Evolutionary conservation across 768 basidiomycete species (phyloP).

Genomic region (Termitomyces sp.): DNA sequence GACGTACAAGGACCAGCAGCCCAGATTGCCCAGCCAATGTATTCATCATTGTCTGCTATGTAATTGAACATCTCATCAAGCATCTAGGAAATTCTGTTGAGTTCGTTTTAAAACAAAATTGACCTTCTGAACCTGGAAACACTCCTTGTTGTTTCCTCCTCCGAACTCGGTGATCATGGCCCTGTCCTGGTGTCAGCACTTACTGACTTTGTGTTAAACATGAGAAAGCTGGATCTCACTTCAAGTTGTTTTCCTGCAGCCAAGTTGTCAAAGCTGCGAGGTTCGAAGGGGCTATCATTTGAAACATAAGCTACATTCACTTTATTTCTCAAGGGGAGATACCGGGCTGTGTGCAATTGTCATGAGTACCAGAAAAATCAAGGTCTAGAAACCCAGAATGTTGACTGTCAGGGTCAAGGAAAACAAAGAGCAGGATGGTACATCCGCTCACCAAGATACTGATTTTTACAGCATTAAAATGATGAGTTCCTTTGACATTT

Average conservation of each 20-base stretch:
- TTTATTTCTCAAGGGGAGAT: neutral
- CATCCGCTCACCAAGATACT: conserved; percentile 5
- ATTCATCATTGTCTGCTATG: conserved; percentile 34
- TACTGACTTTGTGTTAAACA: too few species aligned
- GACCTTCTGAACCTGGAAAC: conserved; percentile 25
- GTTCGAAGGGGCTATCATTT: conserved; percentile 27
- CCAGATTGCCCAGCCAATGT: conserved; percentile 44
- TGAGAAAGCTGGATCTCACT: conserved; percentile 17
- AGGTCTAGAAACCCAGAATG: conserved; percentile 19
- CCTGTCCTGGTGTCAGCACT: conserved; percentile 16
- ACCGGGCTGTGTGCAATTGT: conserved; percentile 37
- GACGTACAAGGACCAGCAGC: conserved; percentile 39
- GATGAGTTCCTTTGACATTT: neutral
- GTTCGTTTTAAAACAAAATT: neutral
- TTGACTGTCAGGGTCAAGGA: neutral
- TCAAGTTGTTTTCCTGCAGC: conserved; percentile 35
- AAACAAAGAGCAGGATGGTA: neutral
- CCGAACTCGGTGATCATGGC: conserved; percentile 42
- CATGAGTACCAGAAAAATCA: conserved; percentile 38
- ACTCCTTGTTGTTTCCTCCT: conserved; percentile 36
- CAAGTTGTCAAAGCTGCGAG: conserved; percentile 35
- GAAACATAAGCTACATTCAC: neutral
- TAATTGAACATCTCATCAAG: conserved; percentile 35
- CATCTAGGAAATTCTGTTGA: conserved; percentile 11
- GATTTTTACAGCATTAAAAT: neutral